A percentile compares a stretch with the other conserved stretches of the same genome.
Conservation (phyloP, 805 yeast genomes). For the Candida sonorensis region DNA sequence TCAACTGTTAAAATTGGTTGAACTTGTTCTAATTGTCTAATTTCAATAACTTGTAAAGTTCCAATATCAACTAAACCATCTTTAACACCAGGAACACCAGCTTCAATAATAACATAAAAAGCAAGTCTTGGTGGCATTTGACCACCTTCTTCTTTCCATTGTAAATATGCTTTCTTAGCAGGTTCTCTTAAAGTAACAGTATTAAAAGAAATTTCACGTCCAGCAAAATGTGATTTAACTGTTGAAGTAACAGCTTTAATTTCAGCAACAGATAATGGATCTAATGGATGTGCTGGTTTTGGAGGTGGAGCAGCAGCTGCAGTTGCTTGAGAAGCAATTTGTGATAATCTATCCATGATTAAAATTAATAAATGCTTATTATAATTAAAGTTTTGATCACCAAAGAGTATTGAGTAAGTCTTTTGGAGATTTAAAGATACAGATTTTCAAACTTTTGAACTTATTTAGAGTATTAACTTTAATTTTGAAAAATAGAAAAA, state of each 20-base stretch:
- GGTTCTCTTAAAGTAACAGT: slow-evolving; percentile 71
- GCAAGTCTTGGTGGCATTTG: slow-evolving; percentile 65
- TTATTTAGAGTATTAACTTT: too few relatives aligned
- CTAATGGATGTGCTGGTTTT: slow-evolving; percentile 58
- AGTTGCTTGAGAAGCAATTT: slow-evolving; percentile 55
- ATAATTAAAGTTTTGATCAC: too few relatives aligned
- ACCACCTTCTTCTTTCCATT: slow-evolving; percentile 58
- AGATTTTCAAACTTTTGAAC: too few relatives aligned
- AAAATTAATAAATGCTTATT: too few relatives aligned
- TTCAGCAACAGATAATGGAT: slow-evolving; percentile 62
- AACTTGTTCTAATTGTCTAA: slow-evolving; percentile 47
- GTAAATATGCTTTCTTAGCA: slow-evolving; percentile 51
- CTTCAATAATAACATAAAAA: slow-evolving; percentile 54
- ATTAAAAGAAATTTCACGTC: slow-evolving; percentile 47
- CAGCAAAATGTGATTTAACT: slow-evolving; percentile 41
- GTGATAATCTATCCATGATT: slow-evolving; percentile 58
- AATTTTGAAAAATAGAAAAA: not conserved
- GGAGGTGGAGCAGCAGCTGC: slow-evolving; percentile 49
- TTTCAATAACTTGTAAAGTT: slow-evolving; percentile 38
- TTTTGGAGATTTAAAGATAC: too few relatives aligned
- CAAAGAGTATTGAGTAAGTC: too few relatives aligned
- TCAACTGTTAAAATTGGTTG: slow-evolving; percentile 72
- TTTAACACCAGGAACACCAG: slow-evolving; percentile 53
- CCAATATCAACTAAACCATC: slow-evolving; percentile 65
- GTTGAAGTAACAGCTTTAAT: slow-evolving; percentile 50